Evolutionary conservation across 1,284 basidiomycete species (phyloP), one percentile per base, ranked within the genome.

Genomic region (Sporisorium iseilematis-ciliati): DNA sequence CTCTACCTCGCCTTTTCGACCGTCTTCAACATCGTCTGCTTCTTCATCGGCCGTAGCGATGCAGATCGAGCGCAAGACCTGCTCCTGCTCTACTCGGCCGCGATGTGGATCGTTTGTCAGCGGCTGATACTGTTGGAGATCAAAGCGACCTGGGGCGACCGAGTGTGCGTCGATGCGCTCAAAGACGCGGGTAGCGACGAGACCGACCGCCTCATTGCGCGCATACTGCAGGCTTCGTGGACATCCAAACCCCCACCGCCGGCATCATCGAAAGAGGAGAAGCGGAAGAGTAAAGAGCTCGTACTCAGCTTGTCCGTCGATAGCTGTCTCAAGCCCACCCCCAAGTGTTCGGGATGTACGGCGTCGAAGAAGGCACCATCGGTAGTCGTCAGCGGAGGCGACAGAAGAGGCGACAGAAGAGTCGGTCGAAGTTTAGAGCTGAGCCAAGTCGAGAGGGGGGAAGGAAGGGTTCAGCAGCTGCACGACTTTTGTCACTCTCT

Each of bases 31-130:
- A 48, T 75, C n/a, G 64, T 72, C 33, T 80, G 78, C 67, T 75
- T 79, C 26, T 38, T 69, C 8, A 40, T 79, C 2, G 77, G 74
- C 4, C 50, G 53, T 18, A 31, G 40, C 26, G 52, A 72, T 25
- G 60, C 72, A 20, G 43, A 65, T 11, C 60, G 59, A 7, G 75
- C 77, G 43, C 76, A 80, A 46, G 66, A 71, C 26, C 51, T 82
- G 45, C 50, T 80, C 54, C 40, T 75, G 21, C 53, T 82, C 23
- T 79, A 75, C 20, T 57, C 75, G 38, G 63, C 80, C 12, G 66
- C 78, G 5, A 77, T 82, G 78, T 75, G 75, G 58, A 65, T 79
- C 31, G 46, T 80, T 26, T 78, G 78, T 41, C 75, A 80, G 42
- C 71, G 65, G 12, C 53, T 80, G 42, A 56, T 82, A 12, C 60